Conservation (phyloP, 306 rosid species). For the Trifolium subterraneum region DNA sequence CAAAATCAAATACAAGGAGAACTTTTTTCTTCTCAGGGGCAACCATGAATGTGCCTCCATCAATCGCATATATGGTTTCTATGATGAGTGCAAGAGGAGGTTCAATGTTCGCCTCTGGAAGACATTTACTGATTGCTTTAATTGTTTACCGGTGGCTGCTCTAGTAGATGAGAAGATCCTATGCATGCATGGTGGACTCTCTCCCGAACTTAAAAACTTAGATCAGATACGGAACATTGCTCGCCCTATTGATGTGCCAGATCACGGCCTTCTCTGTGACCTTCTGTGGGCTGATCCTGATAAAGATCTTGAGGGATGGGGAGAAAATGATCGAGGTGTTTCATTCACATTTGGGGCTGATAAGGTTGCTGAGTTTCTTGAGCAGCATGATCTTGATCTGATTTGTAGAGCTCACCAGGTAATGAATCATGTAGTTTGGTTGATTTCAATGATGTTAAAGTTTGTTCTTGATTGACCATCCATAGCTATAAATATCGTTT, state of each 20-base stretch:
- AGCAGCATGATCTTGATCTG: conserved; percentile 79
- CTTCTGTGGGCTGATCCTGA: conserved; percentile 93
- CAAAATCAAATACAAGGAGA: conserved; percentile 85
- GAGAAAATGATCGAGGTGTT: conserved; percentile 87
- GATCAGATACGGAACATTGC: conserved; percentile 84
- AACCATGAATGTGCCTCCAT: conserved; percentile 91
- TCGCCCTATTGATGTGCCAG: conserved; percentile 84
- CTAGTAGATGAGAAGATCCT: conserved; percentile 86
- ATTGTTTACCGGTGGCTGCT: conserved; percentile 81
- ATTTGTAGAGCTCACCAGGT: conserved; percentile 91
- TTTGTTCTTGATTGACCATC: not conserved
- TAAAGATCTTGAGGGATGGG: conserved; percentile 88
- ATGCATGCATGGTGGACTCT: conserved; percentile 89
- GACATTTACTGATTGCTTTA: conserved; percentile 83
- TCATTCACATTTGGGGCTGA: conserved; percentile 90
- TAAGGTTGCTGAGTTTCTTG: conserved; percentile 77
- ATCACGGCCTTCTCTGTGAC: conserved; percentile 87
- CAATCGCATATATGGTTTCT: conserved; percentile 84
- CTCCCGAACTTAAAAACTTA: conserved; percentile 73
- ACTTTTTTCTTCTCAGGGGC: conserved; percentile 88
- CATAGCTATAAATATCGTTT: conserved; percentile 9
- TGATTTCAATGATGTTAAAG: conserved; percentile 11
- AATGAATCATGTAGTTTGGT: conserved; percentile 28
- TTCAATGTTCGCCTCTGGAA: conserved; percentile 83
- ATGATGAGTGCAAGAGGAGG: conserved; percentile 88